These are phyloP conservation scores for Trametes maxima DNA, from an alignment of 768 basidiomycete genomes.

Conservation along the genomic window DNA sequence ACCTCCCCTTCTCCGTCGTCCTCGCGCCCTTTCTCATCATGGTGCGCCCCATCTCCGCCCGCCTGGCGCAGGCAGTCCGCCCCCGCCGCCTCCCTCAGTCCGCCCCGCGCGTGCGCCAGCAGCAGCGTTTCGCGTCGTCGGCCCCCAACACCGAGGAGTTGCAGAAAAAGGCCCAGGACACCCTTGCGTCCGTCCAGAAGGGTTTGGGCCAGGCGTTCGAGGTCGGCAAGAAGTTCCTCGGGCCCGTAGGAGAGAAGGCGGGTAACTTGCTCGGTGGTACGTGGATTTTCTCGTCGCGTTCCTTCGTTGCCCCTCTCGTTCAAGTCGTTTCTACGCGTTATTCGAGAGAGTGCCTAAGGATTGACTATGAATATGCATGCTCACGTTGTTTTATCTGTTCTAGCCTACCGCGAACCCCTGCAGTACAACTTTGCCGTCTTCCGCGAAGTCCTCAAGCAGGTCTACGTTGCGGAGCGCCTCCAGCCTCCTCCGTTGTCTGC, in stretches of 20 bases:
- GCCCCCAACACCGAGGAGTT: slow-evolving; percentile 44
- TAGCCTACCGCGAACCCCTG: slow-evolving; percentile 77
- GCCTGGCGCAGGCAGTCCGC: slow-evolving; percentile 29
- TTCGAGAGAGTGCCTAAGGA: too few relatives aligned
- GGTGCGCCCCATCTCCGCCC: slow-evolving; percentile 30
- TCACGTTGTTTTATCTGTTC: not conserved
- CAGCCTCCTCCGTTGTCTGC: slow-evolving; percentile 65
- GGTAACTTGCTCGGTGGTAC: slow-evolving; percentile 60
- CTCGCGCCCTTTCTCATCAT: slow-evolving; percentile 20
- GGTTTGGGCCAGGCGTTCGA: slow-evolving; percentile 55
- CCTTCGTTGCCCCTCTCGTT: not conserved
- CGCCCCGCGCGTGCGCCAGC: slow-evolving; percentile 21
- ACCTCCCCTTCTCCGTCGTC: slow-evolving; percentile 14
- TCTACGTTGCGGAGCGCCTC: slow-evolving; percentile 56
- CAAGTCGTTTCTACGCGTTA: not conserved
- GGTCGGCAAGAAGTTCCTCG: slow-evolving; percentile 48
- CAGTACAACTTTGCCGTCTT: slow-evolving; percentile 78
- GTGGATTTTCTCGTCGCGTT: slow-evolving; percentile 24
- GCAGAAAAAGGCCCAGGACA: slow-evolving; percentile 74
- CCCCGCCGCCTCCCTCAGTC: slow-evolving; percentile 24
- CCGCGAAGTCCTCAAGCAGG: slow-evolving; percentile 64
- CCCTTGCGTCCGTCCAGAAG: slow-evolving; percentile 60
- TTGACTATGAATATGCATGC: not conserved
- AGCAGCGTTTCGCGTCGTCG: slow-evolving; percentile 31
- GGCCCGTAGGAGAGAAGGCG: slow-evolving; percentile 54